Conservation (phyloP, 108 stramenopile genomes). For the Cyclotella sp. region DNA sequence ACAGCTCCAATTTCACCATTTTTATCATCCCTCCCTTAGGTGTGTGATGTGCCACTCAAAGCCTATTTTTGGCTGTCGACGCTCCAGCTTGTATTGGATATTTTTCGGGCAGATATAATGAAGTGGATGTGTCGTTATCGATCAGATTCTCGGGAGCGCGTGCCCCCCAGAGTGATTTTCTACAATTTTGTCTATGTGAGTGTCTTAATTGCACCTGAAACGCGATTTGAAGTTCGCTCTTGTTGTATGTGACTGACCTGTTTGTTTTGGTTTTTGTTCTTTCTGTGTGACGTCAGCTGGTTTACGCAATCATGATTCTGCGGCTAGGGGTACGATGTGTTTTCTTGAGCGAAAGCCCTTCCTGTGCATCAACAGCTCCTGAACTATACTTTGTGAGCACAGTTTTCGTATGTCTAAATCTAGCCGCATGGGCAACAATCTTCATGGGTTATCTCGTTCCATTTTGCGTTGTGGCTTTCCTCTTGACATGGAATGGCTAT, state of each 20-base stretch:
- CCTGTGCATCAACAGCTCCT: conserved; percentile 66
- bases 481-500: conserved; percentile 77
- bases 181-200: conserved; percentile 71
- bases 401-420: conserved; percentile 62
- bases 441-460: conserved; percentile 69
- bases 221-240: not conserved
- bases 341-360: conserved; percentile 40
- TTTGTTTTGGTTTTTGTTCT: not conserved
- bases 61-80: conserved; percentile 78
- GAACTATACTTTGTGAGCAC: conserved; percentile 61
- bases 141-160: conserved; percentile 47
- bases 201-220: not conserved
- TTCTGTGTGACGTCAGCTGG: conserved; percentile 26
- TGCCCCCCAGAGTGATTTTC: conserved; percentile 52
- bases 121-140: conserved; percentile 66
- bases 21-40: conserved; percentile 1
- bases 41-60: conserved; percentile 76
- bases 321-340: conserved; percentile 63
- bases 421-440: conserved; percentile 72
- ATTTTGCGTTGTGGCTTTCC: conserved; percentile 62
- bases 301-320: conserved; percentile 65
- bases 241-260: not conserved
- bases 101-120: conserved; percentile 80
- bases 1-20: not conserved
- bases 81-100: conserved; percentile 68